Evolutionary conservation across 306 rosid genomes (phyloP), one percentile per base, ranked within the genome.

Genomic region (Alnus rubra): DNA sequence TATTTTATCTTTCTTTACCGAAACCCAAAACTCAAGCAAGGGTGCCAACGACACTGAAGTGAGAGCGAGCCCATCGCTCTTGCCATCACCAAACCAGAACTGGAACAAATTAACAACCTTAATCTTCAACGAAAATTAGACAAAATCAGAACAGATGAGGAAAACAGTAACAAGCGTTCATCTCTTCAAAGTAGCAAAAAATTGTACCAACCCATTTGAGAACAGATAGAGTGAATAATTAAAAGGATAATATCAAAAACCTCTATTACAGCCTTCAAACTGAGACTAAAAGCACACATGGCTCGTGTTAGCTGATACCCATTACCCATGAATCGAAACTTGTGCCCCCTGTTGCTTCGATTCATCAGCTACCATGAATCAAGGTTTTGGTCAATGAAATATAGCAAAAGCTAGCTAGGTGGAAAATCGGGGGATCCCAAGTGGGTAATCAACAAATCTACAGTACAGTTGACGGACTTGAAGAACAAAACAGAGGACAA

Each of bases 171-270:
- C 28, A 0, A 23, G 28, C 28, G 28, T 23, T 23, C 28, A 23
- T 23, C 28, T 23, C 0, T 23, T 23, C 28, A 23, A 23, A 23
- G 28, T 23, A 23, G 28, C 28, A 23, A 79, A 65, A 80, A 80
- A 35, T 53, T 35, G 53, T 60, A 80, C 73, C 65, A 35, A 77
- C 68, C 83, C 81, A 74, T 48, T 35, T 35, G 73, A 74, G 81
- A 78, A 79, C 60, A 23, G n/a, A n/a, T 23, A 78, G 50, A 75
- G 28, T 30, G 72, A 87, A 54, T n/a, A 30, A 71, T 18, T 58
- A 23, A 37, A 82, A 75, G 80, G 72, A 76, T 19, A 84, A 77
- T 10, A 68, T 75, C 62, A 76, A 84, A 75, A 94, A 88, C 92
- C 86, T 80, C 79, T 80, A 76, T 47, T 72, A 11, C 63, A 84